phyloP scores from a whole-genome alignment of 805 yeast genomes.

The Tetrapisispora arboricola region DNA sequence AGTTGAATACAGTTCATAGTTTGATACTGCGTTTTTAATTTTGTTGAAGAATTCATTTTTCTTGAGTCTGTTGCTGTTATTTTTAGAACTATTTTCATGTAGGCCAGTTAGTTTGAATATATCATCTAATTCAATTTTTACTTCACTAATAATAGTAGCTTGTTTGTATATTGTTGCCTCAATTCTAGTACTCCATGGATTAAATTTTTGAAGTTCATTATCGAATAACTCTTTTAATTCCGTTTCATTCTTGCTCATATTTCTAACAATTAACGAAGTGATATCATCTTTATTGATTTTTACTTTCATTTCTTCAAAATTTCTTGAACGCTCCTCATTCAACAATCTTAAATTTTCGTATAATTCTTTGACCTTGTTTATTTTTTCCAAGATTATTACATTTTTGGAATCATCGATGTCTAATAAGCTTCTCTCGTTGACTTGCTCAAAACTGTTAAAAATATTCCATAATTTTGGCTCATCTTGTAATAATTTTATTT shows the following conservation, averaged over 20 bases:
- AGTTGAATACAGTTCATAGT: conserved; percentile 46
- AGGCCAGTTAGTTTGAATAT: conserved; percentile 36
- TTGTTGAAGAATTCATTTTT: conserved; percentile 32
- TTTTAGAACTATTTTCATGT: conserved; percentile 33
- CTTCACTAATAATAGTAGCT: conserved; percentile 37
- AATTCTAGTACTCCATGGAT: conserved; percentile 53
- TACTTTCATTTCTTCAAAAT: conserved; percentile 55
- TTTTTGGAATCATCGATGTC: conserved; percentile 53
- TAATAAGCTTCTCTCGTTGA: conserved; percentile 35
- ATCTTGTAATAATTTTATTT: conserved; percentile 34
- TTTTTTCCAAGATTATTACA: conserved; percentile 27
- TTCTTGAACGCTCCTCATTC: conserved; percentile 51
- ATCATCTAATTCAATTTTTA: conserved; percentile 38
- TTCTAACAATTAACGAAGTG: conserved; percentile 59
- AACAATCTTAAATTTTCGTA: conserved; percentile 52
- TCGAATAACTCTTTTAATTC: conserved; percentile 55
- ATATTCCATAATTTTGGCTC: conserved; percentile 36
- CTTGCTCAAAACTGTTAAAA: conserved; percentile 22
- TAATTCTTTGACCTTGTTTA: conserved; percentile 44
- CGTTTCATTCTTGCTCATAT: conserved; percentile 45
- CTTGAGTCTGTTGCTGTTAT: conserved; percentile 27
- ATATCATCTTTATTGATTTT: conserved; percentile 77
- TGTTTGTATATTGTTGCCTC: conserved; percentile 63
- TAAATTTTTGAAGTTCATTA: conserved; percentile 67
- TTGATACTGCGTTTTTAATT: conserved; percentile 40